A percentile compares a stretch with the other conserved stretches of the same genome.
phyloP scores from a whole-genome alignment of 2,329 filamentous ascomycete genomes.

The Lachnellula arida region DNA sequence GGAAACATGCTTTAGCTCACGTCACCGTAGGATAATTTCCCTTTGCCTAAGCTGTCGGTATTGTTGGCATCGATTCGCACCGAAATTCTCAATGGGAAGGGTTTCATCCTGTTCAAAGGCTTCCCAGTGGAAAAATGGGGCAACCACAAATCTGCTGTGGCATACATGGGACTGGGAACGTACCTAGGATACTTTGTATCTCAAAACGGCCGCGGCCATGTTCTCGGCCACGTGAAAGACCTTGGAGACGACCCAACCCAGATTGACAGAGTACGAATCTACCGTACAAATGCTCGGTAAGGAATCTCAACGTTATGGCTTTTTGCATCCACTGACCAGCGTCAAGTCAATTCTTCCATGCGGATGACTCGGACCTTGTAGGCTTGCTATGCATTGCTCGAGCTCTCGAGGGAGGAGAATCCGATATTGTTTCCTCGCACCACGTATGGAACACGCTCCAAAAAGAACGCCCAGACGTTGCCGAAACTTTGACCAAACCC shows the following conservation, averaged over 20 bases:
- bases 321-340: neutral
- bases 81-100: conserved; percentile 76
- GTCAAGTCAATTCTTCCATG: conserved; percentile 72
- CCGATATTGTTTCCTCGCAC: conserved; percentile 74
- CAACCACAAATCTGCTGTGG: conserved; percentile 72
- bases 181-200: conserved; percentile 85
- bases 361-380: conserved; percentile 78
- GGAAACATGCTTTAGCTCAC: conserved; percentile 3
- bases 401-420: conserved; percentile 77
- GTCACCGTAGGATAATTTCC: conserved; percentile 46
- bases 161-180: conserved; percentile 85
- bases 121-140: conserved; percentile 76
- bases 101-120: conserved; percentile 85
- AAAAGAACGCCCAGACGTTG: conserved; percentile 69
- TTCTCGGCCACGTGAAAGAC: conserved; percentile 86
- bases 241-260: conserved; percentile 74
- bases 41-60: conserved; percentile 50
- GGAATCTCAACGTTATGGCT: neutral
- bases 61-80: conserved; percentile 53
- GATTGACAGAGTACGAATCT: conserved; percentile 85
- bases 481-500: conserved; percentile 67
- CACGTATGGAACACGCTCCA: conserved; percentile 79
- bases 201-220: conserved; percentile 80
- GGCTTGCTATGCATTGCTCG: conserved; percentile 77
- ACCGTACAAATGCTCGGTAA: conserved; percentile 72